A percentile compares a stretch with the other conserved stretches of the same genome.
Evolutionary conservation across 768 basidiomycete species (phyloP).

Genomic region (Harrya chromipes): DNA sequence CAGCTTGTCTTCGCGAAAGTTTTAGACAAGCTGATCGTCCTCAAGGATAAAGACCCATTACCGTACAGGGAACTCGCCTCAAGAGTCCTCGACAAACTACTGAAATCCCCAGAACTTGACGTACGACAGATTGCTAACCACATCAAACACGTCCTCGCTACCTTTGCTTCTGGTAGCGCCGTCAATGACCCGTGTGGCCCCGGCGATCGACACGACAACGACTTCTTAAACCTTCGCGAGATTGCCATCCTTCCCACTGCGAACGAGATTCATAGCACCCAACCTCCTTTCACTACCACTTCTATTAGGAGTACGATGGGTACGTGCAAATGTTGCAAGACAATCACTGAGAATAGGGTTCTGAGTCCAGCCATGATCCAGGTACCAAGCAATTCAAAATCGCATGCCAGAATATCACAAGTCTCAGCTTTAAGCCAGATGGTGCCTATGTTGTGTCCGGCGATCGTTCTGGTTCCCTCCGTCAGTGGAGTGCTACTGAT

Average conservation of each 20-base stretch:
- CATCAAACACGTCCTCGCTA: constrained; percentile 39
- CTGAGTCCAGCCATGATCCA: too few species aligned
- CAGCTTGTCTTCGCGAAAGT: constrained; percentile 47
- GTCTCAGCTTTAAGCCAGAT: too few species aligned
- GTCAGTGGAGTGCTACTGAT: too few species aligned
- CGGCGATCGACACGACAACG: constrained; percentile 72
- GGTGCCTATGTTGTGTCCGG: too few species aligned
- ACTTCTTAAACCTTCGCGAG: constrained; percentile 55
- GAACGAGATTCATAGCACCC: constrained; percentile 50
- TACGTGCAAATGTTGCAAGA: too few species aligned
- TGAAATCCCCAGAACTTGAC: constrained; percentile 24
- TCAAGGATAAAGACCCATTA: constrained; percentile 34
- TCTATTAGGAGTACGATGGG: too few species aligned
- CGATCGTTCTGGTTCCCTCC: too few species aligned
- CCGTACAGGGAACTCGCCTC: constrained; percentile 41
- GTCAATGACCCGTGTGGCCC: constrained; percentile 33
- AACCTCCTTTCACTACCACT: constrained; percentile 51
- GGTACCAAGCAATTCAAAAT: too few species aligned
- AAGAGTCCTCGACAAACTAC: constrained; percentile 29
- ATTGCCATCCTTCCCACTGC: constrained; percentile 65
- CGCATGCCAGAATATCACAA: too few species aligned
- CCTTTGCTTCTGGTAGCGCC: constrained; percentile 23
- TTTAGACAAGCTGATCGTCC: constrained; percentile 43
- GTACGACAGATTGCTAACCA: constrained; percentile 37
- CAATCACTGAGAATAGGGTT: too few species aligned